Percentiles rank a stretch among this genome's conserved stretches.
Evolutionary conservation across 2,329 filamentous ascomycete genomes (phyloP).

Genomic region (Ophiostoma australiae): DNA sequence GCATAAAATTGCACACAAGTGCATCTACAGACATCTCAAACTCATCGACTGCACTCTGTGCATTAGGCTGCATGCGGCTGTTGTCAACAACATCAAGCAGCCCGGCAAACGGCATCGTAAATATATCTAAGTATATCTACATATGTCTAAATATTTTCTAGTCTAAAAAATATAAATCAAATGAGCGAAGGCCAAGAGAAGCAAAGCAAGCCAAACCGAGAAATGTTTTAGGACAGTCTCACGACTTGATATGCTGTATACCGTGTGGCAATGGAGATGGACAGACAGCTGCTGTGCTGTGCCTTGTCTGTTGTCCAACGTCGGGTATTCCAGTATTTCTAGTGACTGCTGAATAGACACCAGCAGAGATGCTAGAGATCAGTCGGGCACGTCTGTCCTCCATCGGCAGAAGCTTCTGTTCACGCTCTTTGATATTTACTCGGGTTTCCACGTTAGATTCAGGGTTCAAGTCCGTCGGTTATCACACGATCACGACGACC

Average conservation of each 20-base stretch:
- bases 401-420: neutral
- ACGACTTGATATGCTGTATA: neutral
- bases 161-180: too few relatives aligned
- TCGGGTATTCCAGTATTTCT: neutral
- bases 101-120: neutral
- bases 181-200: too few relatives aligned
- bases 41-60: neutral
- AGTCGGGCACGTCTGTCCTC: neutral
- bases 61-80: conserved; percentile 6
- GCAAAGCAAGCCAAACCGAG: neutral
- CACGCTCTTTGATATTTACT: too few relatives aligned
- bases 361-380: too few relatives aligned
- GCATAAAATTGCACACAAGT: too few relatives aligned
- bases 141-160: too few relatives aligned
- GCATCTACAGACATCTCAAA: neutral
- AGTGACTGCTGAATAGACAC: too few relatives aligned
- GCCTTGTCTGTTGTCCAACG: neutral
- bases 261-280: neutral
- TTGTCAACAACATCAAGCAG: neutral
- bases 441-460: too few relatives aligned
- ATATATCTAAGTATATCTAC: too few relatives aligned
- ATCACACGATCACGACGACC: too few relatives aligned
- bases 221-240: neutral
- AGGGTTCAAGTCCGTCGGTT: too few relatives aligned
- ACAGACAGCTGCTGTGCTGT: neutral